These are phyloP conservation scores for Terana coerulea DNA, from an alignment of 768 basidiomycete species.

Conservation along the genomic window DNA sequence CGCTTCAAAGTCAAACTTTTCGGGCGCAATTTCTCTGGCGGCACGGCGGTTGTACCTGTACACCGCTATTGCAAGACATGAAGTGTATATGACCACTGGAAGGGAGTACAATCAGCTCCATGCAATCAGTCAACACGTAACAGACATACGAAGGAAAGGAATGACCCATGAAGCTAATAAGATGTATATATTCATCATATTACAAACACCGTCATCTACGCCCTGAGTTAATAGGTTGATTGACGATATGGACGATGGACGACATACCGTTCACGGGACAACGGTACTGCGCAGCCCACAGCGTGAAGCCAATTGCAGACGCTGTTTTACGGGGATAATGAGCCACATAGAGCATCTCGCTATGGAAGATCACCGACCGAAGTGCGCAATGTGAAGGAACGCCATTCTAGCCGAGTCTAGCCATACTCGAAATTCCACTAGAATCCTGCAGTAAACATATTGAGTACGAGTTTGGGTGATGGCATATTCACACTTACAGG, in stretches of 20 bases:
- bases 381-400: conserved; percentile 42
- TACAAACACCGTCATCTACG: conserved; percentile 39
- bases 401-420: conserved; percentile 49
- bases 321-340: conserved; percentile 26
- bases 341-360: background rate
- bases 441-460: conserved; percentile 31
- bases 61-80: conserved; percentile 29
- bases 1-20: conserved; percentile 1
- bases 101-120: conserved; percentile 4
- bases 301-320: conserved; percentile 38
- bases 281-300: conserved; percentile 38
- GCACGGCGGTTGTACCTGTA: background rate
- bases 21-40: background rate
- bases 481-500: background rate
- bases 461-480: background rate
- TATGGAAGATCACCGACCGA: conserved; percentile 32
- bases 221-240: background rate
- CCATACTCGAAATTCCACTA: conserved; percentile 48
- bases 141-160: conserved; percentile 45
- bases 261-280: conserved; percentile 30
- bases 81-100: conserved; percentile 41
- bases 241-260: background rate
- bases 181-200: conserved; percentile 44
- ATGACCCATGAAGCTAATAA: conserved; percentile 50
- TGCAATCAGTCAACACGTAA: conserved; percentile 4